phyloP scores from a whole-genome alignment of 306 rosid genomes.

The Vigna radiata region DNA sequence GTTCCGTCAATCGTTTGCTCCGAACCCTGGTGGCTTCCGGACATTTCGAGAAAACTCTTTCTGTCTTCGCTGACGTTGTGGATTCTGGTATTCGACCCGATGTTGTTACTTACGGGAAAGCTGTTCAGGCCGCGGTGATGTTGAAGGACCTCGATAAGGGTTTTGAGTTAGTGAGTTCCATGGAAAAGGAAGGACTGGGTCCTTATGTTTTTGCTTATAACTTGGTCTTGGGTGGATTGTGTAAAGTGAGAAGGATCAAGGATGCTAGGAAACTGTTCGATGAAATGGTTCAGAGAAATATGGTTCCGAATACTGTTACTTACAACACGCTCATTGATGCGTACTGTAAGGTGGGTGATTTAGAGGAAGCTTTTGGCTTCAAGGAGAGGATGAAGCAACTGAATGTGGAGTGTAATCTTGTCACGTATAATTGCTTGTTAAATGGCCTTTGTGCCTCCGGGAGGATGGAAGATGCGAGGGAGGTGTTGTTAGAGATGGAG shows the following conservation, averaged over 20 bases:
- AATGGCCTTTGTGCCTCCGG: conserved; percentile 62
- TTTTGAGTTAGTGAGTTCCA: conserved; percentile 48
- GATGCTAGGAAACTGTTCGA: conserved; percentile 76
- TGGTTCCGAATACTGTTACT: conserved; percentile 60
- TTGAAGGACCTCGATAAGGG: conserved; percentile 59
- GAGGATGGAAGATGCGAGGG: conserved; percentile 63
- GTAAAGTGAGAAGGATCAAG: conserved; percentile 55
- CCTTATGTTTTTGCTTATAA: conserved; percentile 68
- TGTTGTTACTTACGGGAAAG: conserved; percentile 59
- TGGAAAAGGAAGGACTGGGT: conserved; percentile 53
- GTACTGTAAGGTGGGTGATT: conserved; percentile 67
- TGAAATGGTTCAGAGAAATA: conserved; percentile 58
- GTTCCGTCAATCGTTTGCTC: conserved; percentile 56
- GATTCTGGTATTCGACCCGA: conserved; percentile 62
- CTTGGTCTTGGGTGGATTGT: conserved; percentile 60
- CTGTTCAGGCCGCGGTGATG: conserved; percentile 69
- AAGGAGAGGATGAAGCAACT: conserved; percentile 65
- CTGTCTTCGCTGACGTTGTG: conserved; percentile 55
- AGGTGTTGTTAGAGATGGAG: conserved; percentile 69
- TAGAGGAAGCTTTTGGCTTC: conserved; percentile 67
- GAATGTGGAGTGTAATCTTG: conserved; percentile 56
- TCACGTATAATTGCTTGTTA: conserved; percentile 77
- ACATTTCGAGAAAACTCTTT: conserved; percentile 50
- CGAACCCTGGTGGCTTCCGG: conserved; percentile 49
- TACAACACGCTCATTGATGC: conserved; percentile 76